Percentiles rank a stretch among this genome's conserved stretches.
phyloP scores from a whole-genome alignment of 2,329 filamentous ascomycete genomes.

The Botrytis sinoallii region DNA sequence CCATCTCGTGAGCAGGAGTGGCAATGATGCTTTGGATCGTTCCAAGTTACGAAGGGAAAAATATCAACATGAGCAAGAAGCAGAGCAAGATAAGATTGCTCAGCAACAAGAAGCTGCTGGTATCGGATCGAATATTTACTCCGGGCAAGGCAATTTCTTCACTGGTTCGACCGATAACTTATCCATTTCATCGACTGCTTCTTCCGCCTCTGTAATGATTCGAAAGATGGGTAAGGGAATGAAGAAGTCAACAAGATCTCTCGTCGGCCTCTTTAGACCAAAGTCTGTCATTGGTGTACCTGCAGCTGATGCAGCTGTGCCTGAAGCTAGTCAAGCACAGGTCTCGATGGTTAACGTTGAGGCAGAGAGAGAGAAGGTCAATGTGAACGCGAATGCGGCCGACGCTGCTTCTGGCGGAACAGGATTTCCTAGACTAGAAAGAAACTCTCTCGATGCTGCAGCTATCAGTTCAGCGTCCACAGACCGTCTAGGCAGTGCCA shows the following conservation, averaged over 20 bases:
- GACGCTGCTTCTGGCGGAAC: constrained; percentile 69
- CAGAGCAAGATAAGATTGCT: constrained; percentile 87
- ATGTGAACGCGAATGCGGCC: constrained; percentile 68
- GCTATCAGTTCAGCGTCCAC: constrained; percentile 43
- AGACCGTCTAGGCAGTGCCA: constrained; percentile 55
- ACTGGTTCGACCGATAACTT: constrained; percentile 91
- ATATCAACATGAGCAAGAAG: constrained; percentile 63
- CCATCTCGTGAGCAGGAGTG: constrained; percentile 31
- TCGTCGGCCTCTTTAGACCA: constrained; percentile 91
- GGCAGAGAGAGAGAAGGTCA: constrained; percentile 78
- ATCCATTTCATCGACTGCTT: constrained; percentile 85
- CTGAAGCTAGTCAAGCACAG: constrained; percentile 71
- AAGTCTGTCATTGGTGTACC: constrained; percentile 85
- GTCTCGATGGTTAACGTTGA: constrained; percentile 96
- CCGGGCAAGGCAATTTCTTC: constrained; percentile 78
- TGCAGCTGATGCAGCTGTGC: constrained; percentile 62
- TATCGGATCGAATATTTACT: constrained; percentile 91
- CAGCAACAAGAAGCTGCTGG: constrained; percentile 89
- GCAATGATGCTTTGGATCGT: constrained; percentile 41
- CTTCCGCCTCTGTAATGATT: constrained; percentile 88
- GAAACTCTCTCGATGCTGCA: constrained; percentile 71
- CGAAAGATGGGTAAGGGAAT: constrained; percentile 99
- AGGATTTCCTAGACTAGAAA: constrained; percentile 79
- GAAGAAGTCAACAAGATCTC: constrained; percentile 86
- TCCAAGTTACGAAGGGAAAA: constrained; percentile 65